phyloP scores from a whole-genome alignment of 148 eudicot species.

The Nepenthes gracilis region DNA sequence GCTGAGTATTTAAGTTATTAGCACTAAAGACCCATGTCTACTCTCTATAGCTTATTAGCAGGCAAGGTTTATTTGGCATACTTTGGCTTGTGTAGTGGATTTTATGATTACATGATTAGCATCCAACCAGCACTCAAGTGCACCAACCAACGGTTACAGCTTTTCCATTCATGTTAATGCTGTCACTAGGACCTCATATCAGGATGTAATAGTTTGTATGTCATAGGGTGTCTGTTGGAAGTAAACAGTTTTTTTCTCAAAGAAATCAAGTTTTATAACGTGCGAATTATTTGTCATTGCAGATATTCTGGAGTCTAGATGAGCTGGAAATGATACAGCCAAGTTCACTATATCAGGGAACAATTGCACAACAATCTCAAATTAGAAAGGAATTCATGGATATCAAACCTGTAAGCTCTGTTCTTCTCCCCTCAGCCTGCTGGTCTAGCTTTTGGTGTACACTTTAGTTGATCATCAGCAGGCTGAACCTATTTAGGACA shows the following conservation, averaged over 20 bases:
- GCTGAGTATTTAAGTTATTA: too few species aligned
- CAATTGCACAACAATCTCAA: constrained; percentile 30
- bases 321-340: constrained; percentile 60
- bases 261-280: not conserved
- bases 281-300: constrained; percentile 7
- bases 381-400: constrained; percentile 40
- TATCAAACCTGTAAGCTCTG: constrained; percentile 35
- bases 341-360: constrained; percentile 48
- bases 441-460: not conserved
- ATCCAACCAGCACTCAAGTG: too few species aligned
- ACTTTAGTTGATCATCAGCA: too few species aligned
- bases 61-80: too few species aligned
- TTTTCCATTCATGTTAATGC: too few species aligned
- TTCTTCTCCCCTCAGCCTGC: constrained; percentile 1
- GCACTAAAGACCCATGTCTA: too few species aligned
- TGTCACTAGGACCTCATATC: too few species aligned
- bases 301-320: constrained; percentile 63
- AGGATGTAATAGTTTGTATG: not conserved
- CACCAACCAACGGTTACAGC: too few species aligned
- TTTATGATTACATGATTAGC: too few species aligned
- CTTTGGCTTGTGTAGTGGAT: too few species aligned
- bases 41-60: too few species aligned
- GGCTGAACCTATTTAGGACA: too few species aligned
- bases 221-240: not conserved
- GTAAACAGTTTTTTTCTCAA: not conserved